These are phyloP conservation scores for Anethum foeniculum DNA, from an alignment of 140 eudicot genomes.

Conservation along the genomic window DNA sequence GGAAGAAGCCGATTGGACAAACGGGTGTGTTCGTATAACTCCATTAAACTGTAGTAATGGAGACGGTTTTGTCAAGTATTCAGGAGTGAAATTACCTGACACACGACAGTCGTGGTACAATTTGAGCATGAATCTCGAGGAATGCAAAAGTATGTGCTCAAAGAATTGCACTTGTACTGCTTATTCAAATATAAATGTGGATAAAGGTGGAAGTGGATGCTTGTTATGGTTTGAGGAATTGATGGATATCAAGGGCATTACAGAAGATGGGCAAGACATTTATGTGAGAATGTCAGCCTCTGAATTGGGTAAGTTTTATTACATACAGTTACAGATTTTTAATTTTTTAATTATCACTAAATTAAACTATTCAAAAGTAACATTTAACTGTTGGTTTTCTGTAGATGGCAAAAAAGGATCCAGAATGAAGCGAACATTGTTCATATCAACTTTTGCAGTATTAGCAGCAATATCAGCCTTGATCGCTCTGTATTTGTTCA, in stretches of 20 bases:
- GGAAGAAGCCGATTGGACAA: slow-evolving; percentile 24
- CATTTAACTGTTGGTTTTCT: background rate
- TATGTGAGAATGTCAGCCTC: slow-evolving; percentile 37
- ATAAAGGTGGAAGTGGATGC: slow-evolving; percentile 38
- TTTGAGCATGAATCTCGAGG: slow-evolving; percentile 19
- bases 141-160: slow-evolving; percentile 27
- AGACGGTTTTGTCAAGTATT: slow-evolving; percentile 27
- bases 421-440: background rate
- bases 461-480: background rate
- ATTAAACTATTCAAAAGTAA: background rate
- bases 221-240: slow-evolving; percentile 30
- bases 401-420: background rate
- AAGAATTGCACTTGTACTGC: slow-evolving; percentile 38
- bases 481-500: background rate
- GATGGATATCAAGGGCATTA: slow-evolving; percentile 24
- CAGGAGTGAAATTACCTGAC: slow-evolving; percentile 36
- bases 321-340: background rate
- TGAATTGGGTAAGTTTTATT: slow-evolving; percentile 8
- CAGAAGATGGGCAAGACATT: slow-evolving; percentile 21
- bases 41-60: slow-evolving; percentile 23
- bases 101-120: slow-evolving; percentile 25
- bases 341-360: background rate
- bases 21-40: slow-evolving; percentile 28
- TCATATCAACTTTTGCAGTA: background rate
- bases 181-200: slow-evolving; percentile 22